A percentile compares a stretch with the other conserved stretches of the same genome.
These are phyloP conservation scores for Diplodia seriata DNA, from an alignment of 2,329 filamentous ascomycete species.

Conservation along the genomic window DNA sequence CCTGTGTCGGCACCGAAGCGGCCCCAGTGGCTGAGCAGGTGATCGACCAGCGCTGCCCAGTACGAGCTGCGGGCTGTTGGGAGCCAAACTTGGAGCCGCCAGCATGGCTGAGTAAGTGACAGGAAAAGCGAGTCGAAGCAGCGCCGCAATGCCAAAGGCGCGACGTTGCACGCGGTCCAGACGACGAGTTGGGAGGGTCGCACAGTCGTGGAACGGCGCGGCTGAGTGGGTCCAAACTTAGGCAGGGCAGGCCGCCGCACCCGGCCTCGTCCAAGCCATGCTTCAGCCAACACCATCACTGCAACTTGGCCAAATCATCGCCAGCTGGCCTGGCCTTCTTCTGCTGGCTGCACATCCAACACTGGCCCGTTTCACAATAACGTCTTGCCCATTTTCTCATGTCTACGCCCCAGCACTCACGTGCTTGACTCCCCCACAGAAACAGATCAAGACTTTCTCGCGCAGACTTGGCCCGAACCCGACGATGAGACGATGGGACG, in stretches of 20 bases:
- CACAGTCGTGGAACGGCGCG: neutral
- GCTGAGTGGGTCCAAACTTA: conserved; percentile 8
- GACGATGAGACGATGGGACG: neutral
- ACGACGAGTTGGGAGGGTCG: neutral
- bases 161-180: neutral
- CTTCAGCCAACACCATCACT: too few relatives aligned
- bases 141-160: neutral
- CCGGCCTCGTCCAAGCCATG: too few relatives aligned
- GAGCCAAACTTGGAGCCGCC: conserved; percentile 4
- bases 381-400: neutral
- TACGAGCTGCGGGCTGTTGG: conserved; percentile 12
- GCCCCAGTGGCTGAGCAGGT: conserved; percentile 24
- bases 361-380: neutral
- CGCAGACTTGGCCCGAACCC: neutral
- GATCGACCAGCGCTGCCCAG: conserved; percentile 14
- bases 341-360: neutral
- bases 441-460: neutral
- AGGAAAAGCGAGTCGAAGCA: neutral
- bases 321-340: neutral
- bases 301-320: neutral
- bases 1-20: conserved; percentile 9
- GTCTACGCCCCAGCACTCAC: neutral
- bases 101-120: neutral
- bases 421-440: neutral
- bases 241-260: neutral